These are phyloP conservation scores for Rhodotorula sp. DNA, from an alignment of 1,284 basidiomycete genomes.

Conservation along the genomic window DNA sequence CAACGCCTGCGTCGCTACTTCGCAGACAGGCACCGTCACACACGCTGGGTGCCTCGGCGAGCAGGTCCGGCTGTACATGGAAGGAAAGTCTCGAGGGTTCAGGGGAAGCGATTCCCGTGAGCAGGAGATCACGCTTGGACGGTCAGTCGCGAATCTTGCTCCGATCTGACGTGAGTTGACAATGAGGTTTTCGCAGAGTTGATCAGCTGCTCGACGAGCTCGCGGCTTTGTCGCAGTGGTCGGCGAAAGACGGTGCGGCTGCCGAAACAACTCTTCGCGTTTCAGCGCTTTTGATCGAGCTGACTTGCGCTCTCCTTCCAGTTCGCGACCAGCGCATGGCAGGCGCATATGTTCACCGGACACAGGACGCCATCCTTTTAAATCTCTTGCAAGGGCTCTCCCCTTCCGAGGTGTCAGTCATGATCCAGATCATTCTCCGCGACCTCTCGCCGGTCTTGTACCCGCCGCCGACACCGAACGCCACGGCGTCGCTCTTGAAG, in stretches of 20 bases:
- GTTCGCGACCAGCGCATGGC: constrained; percentile 31
- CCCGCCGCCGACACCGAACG: constrained; percentile 56
- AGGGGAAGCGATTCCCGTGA: constrained; percentile 46
- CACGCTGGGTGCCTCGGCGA: constrained; percentile 66
- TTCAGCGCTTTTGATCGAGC: neutral
- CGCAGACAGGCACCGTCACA: neutral
- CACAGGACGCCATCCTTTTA: constrained; percentile 55
- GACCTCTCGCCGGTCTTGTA: constrained; percentile 75
- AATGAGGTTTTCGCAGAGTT: constrained; percentile 48
- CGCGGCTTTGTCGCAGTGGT: constrained; percentile 64
- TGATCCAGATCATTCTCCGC: constrained; percentile 79
- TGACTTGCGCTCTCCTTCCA: neutral
- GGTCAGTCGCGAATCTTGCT: constrained; percentile 39
- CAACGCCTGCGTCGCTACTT: neutral
- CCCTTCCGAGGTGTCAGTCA: constrained; percentile 61
- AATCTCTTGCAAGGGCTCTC: constrained; percentile 59
- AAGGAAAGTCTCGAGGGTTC: constrained; percentile 43
- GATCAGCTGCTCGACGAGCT: constrained; percentile 69
- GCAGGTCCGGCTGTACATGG: constrained; percentile 58
- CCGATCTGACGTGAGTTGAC: neutral
- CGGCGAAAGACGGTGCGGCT: constrained; percentile 49
- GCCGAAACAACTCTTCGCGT: neutral
- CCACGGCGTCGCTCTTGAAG: constrained; percentile 52
- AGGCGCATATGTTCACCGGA: constrained; percentile 41
- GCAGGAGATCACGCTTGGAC: constrained; percentile 19